Evolutionary conservation across 257 asterid genomes (phyloP).

Genomic region (Solanum medicagineum): DNA sequence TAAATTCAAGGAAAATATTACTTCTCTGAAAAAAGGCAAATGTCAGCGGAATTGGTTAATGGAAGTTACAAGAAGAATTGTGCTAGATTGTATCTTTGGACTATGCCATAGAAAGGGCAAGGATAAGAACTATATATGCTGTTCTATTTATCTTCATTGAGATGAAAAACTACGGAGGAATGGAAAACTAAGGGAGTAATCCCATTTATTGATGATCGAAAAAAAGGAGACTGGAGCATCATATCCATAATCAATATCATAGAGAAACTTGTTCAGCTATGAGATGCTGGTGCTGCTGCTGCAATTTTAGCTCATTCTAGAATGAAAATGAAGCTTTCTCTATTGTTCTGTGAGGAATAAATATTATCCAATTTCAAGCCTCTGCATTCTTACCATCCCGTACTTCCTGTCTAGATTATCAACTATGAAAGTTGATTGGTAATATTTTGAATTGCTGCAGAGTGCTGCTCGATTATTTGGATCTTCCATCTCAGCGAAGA

Average conservation of each 20-base stretch:
- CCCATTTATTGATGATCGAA: background rate
- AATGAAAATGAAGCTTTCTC: background rate
- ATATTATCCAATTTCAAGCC: background rate
- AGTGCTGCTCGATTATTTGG: constrained; percentile 98
- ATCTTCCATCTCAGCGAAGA: constrained; percentile 69
- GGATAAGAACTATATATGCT: background rate
- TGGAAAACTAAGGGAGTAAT: background rate
- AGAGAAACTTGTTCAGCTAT: background rate
- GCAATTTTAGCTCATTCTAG: background rate
- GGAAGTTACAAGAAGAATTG: background rate
- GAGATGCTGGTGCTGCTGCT: background rate
- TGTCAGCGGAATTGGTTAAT: background rate
- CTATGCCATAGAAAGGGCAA: background rate
- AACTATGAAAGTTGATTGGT: background rate
- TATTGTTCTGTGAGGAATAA: background rate
- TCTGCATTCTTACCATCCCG: background rate
- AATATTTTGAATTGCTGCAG: constrained; percentile 31
- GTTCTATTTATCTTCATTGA: background rate
- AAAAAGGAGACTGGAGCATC: background rate
- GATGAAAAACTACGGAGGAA: background rate
- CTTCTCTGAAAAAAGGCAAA: background rate
- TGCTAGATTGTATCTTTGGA: background rate
- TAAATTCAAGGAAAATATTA: background rate
- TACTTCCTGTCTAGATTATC: background rate
- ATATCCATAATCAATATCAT: background rate